Percentiles rank a stretch among this genome's conserved stretches.
Evolutionary conservation across 805 yeast genomes (phyloP).

Genomic region (Yamadazyma kitorensis): DNA sequence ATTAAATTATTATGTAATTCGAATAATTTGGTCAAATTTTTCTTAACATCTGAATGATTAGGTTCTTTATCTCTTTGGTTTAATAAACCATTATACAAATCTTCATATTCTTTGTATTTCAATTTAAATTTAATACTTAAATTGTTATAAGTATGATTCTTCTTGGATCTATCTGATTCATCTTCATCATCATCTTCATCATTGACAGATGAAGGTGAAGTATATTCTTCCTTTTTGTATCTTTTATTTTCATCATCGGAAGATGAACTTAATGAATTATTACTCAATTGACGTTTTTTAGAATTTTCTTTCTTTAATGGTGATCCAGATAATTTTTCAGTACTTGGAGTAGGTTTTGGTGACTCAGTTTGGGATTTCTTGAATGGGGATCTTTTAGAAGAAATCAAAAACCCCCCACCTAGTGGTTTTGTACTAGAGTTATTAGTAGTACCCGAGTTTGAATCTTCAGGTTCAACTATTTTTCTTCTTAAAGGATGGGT

Average conservation of each 20-base stretch:
- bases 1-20: conserved; percentile 51
- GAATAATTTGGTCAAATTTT: conserved; percentile 37
- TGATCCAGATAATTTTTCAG: background rate
- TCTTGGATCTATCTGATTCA: conserved; percentile 9
- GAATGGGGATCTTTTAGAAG: conserved; percentile 11
- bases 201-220: conserved; percentile 38
- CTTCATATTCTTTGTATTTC: conserved; percentile 48
- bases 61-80: conserved; percentile 3
- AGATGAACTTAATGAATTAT: conserved; percentile 12
- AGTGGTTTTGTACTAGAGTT: conserved; percentile 8
- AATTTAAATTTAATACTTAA: conserved; percentile 47
- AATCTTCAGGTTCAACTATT: conserved; percentile 16
- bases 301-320: conserved; percentile 2
- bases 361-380: conserved; percentile 17
- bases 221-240: conserved; percentile 17
- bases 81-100: conserved; percentile 35
- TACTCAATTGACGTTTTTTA: conserved; percentile 8
- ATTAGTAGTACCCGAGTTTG: background rate
- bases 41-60: conserved; percentile 13
- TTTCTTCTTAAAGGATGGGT: conserved; percentile 42
- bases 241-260: conserved; percentile 13
- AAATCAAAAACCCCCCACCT: conserved; percentile 19
- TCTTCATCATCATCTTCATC: conserved; percentile 17
- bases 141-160: conserved; percentile 24
- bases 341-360: conserved; percentile 8